A percentile compares a stretch with the other conserved stretches of the same genome.
Evolutionary conservation across 805 yeast genomes (phyloP).

Genomic region (Saturnispora dispora): DNA sequence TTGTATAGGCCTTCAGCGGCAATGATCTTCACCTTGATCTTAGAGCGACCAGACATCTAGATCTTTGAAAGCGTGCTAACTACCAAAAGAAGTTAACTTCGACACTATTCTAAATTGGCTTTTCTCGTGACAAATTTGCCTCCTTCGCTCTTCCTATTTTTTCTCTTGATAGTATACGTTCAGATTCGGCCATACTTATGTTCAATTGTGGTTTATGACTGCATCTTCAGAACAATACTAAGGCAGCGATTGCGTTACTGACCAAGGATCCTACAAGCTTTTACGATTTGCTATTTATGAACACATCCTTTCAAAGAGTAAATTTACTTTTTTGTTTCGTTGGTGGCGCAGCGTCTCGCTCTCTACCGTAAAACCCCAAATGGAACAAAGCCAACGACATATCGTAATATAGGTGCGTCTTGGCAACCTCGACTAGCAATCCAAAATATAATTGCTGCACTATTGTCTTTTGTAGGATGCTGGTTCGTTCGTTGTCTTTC

Average conservation of each 20-base stretch:
- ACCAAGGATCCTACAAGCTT: no score
- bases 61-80: not conserved
- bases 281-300: no score
- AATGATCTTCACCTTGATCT: slow-evolving; percentile 63
- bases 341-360: no score
- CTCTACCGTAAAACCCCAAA: no score
- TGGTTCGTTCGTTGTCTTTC: not conserved
- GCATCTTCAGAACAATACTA: no score
- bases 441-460: no score
- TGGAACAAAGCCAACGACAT: no score
- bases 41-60: slow-evolving; percentile 15
- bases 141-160: not conserved
- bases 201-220: not conserved
- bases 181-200: not conserved
- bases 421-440: no score
- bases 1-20: slow-evolving; percentile 95
- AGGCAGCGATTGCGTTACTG: no score
- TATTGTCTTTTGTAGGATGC: not conserved
- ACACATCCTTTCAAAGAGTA: no score
- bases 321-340: no score
- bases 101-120: not conserved
- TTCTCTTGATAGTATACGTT: not conserved
- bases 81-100: not conserved
- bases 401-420: no score
- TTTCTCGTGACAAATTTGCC: slow-evolving; percentile 1